Percentiles rank a stretch among this genome's conserved stretches.
These are phyloP conservation scores for Sideroxylon spinosum DNA, from an alignment of 179 eudicot genomes.

Conservation along the genomic window DNA sequence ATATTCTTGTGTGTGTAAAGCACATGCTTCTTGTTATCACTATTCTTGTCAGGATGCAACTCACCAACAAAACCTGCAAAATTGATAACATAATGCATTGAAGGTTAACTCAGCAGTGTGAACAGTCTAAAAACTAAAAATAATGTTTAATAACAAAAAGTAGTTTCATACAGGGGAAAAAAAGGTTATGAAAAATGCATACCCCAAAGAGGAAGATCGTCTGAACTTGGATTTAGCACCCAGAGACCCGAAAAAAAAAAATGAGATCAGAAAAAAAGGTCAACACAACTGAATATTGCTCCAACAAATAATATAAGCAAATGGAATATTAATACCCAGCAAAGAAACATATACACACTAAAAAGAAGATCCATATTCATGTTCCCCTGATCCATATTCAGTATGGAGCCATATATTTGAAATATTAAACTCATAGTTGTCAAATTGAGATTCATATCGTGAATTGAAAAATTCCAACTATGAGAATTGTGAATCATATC, in stretches of 20 bases:
- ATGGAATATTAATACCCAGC: no score
- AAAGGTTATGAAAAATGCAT: not conserved
- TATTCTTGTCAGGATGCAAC: slow-evolving; percentile 58
- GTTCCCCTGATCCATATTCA: no score
- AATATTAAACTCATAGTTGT: no score
- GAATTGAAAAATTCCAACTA: no score
- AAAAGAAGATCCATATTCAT: no score
- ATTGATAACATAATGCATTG: no score
- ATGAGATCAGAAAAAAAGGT: slow-evolving; percentile 13
- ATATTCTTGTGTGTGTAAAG: slow-evolving; percentile 69
- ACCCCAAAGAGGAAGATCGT: slow-evolving; percentile 27
- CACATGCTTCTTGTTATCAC: slow-evolving; percentile 54
- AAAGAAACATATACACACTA: no score
- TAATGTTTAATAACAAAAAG: not conserved
- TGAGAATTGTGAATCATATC: no score
- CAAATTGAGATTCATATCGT: no score
- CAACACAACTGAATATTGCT: not conserved
- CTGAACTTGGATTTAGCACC: slow-evolving; percentile 22
- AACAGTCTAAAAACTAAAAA: not conserved
- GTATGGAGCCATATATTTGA: no score
- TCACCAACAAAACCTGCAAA: slow-evolving; percentile 87
- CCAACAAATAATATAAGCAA: no score
- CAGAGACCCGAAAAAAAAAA: slow-evolving; percentile 12
- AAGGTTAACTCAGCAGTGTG: not conserved
- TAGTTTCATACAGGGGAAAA: no score